phyloP scores from a whole-genome alignment of 805 yeast species.

The Candida corydali region DNA sequence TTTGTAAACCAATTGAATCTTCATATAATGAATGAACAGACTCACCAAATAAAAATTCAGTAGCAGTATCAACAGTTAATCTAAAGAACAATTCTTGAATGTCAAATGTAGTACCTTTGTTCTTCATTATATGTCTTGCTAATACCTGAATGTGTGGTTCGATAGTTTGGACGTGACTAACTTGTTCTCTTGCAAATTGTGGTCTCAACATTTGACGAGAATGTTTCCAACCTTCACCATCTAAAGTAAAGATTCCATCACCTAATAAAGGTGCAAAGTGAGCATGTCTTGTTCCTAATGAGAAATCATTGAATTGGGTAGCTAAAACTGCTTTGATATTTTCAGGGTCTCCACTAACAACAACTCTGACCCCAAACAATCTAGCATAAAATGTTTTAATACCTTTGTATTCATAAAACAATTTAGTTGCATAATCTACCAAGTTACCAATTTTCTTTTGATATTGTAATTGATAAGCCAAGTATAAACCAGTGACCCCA shows the following conservation, averaged over 20 bases:
- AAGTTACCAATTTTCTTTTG: constrained; percentile 4
- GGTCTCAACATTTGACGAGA: constrained; percentile 42
- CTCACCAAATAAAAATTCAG: constrained; percentile 40
- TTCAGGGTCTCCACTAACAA: constrained; percentile 35
- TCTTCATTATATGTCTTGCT: constrained; percentile 25
- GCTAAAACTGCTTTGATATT: constrained; percentile 40
- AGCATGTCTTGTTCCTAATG: constrained; percentile 34
- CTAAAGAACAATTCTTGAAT: constrained; percentile 36
- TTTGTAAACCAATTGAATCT: constrained; percentile 15
- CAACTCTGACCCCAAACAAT: constrained; percentile 17
- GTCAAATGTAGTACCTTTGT: constrained; percentile 26
- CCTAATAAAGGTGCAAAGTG: constrained; percentile 37
- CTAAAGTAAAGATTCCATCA: constrained; percentile 42
- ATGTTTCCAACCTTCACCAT: constrained; percentile 41
- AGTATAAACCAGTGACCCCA: constrained; percentile 5
- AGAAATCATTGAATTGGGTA: constrained; percentile 39
- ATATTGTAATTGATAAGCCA: constrained; percentile 7
- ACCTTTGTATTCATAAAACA: not conserved
- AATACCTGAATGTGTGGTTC: constrained; percentile 39
- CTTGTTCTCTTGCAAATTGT: constrained; percentile 41
- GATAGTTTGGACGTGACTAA: constrained; percentile 34
- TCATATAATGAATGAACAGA: constrained; percentile 31
- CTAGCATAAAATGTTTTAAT: constrained; percentile 10
- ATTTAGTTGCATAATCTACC: constrained; percentile 5
- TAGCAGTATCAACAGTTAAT: constrained; percentile 38